A percentile compares a stretch with the other conserved stretches of the same genome.
phyloP scores from a whole-genome alignment of 345 rosid species.

The Turnera subulata region DNA sequence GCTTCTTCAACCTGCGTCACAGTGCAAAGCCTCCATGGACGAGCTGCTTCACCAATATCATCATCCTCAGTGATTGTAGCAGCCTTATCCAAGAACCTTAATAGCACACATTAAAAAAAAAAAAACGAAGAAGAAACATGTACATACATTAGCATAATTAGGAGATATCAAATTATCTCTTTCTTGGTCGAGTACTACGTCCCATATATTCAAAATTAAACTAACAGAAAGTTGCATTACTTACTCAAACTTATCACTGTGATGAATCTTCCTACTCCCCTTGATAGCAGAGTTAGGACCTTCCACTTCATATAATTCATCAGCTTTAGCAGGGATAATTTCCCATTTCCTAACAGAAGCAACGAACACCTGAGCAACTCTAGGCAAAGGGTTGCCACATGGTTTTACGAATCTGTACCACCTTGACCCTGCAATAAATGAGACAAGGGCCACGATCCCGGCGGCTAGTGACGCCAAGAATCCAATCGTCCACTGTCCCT shows the following conservation, averaged over 20 bases:
- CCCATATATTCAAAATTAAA: too few species aligned
- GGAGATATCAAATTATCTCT: too few species aligned
- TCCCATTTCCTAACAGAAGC: constrained; percentile 49
- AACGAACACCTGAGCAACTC: constrained; percentile 67
- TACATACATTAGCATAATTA: too few species aligned
- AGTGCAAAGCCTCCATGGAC: constrained; percentile 78
- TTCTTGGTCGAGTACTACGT: too few species aligned
- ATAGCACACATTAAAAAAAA: not conserved
- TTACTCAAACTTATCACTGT: constrained; percentile 48
- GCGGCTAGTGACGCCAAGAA: constrained; percentile 58
- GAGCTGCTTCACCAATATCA: constrained; percentile 4
- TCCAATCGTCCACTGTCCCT: constrained; percentile 64
- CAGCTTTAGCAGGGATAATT: constrained; percentile 27
- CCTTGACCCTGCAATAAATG: constrained; percentile 34
- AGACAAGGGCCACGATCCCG: constrained; percentile 43
- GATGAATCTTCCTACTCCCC: constrained; percentile 78
- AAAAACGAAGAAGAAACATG: too few species aligned
- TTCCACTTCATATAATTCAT: constrained; percentile 53
- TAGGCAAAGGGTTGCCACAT: constrained; percentile 66
- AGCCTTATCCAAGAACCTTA: constrained; percentile 80
- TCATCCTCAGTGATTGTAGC: constrained; percentile 65
- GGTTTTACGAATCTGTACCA: constrained; percentile 51
- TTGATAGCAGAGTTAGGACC: constrained; percentile 69
- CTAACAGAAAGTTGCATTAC: too few species aligned
- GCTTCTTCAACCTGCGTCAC: constrained; percentile 85